phyloP scores from a whole-genome alignment of 352 stramenopile species.

The Pythium graminicola region DNA sequence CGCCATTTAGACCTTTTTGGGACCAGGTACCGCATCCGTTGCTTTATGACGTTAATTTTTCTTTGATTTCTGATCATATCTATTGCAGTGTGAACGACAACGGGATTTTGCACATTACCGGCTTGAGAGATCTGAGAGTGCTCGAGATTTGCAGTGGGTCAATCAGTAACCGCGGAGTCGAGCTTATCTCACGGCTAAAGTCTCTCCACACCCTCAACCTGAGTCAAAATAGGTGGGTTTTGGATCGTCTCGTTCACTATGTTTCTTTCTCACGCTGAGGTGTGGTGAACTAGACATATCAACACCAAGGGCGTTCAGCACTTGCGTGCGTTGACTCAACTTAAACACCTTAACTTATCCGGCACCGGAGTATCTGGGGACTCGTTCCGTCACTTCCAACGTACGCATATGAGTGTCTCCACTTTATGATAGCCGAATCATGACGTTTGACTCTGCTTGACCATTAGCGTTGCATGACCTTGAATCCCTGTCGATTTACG shows the following conservation, averaged over 20 bases:
- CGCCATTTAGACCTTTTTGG: slow-evolving; percentile 69
- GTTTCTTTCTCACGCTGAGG: neutral
- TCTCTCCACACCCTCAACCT: slow-evolving; percentile 70
- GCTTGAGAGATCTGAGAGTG: slow-evolving; percentile 43
- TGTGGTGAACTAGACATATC: slow-evolving; percentile 45
- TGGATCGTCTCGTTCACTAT: neutral
- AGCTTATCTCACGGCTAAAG: slow-evolving; percentile 68
- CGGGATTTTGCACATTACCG: slow-evolving; percentile 53
- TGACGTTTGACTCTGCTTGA: neutral
- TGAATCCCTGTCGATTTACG: slow-evolving; percentile 25
- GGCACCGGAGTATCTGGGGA: slow-evolving; percentile 61
- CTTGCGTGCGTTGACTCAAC: slow-evolving; percentile 45
- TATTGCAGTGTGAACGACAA: slow-evolving; percentile 54
- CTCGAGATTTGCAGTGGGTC: slow-evolving; percentile 60
- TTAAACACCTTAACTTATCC: slow-evolving; percentile 69
- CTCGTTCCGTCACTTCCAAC: slow-evolving; percentile 63
- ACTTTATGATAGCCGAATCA: neutral
- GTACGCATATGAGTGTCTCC: slow-evolving; percentile 32
- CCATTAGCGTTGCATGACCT: slow-evolving; percentile 23
- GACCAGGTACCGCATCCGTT: slow-evolving; percentile 36
- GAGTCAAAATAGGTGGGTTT: slow-evolving; percentile 62
- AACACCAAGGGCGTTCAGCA: slow-evolving; percentile 55
- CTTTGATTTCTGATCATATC: neutral
- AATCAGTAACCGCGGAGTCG: slow-evolving; percentile 63
- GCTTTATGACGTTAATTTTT: neutral